Evolutionary conservation across 768 basidiomycete species (phyloP), one percentile per base, ranked within the genome.

Genomic region (Mycena belliarum): DNA sequence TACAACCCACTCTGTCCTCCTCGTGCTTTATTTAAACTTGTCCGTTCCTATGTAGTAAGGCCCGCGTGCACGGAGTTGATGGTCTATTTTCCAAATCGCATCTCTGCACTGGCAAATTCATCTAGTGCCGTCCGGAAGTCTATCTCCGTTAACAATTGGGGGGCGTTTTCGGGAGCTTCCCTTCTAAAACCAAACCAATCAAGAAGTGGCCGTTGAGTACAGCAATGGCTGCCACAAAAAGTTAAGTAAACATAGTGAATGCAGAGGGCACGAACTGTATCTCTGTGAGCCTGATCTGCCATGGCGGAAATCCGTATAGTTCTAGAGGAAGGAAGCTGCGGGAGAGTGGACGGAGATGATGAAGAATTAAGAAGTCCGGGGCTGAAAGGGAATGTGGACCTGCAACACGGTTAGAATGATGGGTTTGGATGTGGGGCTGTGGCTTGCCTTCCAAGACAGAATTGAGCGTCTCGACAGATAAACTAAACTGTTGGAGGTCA

Each of bases 251-350:
- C n/a, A 28, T 43, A 6, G 23, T 18, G 14, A 38, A 33, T 18
- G 41, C n/a, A 52, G 35, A 46, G 32, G 23, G 44, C 12, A 73
- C 88, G 72, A 67, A 92, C 91, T 85, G 80, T 59, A 93, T 85
- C 70, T 93, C 91, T 43, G 89, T 89, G 40, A 93, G 73, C 53
- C 86, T 77, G n/a, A 86, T 82, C 64, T 93, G 91, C 91, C 91
- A 93, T 16, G 91, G 91, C 18, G 91, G 91, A 65, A 88, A 92
- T 6, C 87, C 88, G 63, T 87, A 74, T 21, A 92, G 74, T 68
- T 92, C 89, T 49, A 87, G 70, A 1, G 88, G 83, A 23, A 74
- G 65, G 37, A 66, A 68, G 35, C 73, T 70, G 35, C 69, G 69
- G 46, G 65, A 70, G 14, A 72, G 68, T 3, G 76, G 72, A 29